Evolutionary conservation across 2,329 filamentous ascomycete genomes (phyloP).

Genomic region (Beauveria asiatica): DNA sequence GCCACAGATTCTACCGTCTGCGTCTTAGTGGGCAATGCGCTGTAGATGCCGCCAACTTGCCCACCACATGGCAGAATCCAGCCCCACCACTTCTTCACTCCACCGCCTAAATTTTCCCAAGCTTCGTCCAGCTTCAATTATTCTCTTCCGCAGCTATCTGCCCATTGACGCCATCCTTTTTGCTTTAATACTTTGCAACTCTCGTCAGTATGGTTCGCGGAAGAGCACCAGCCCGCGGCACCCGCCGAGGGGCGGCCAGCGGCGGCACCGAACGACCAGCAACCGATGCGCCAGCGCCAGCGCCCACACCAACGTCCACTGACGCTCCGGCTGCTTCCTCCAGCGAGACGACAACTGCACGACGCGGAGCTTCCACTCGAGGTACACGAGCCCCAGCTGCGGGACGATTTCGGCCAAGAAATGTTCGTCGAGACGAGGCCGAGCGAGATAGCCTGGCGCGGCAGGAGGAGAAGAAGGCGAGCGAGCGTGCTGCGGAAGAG

Average conservation of each 20-base stretch:
- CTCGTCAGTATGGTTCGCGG: slow-evolving; percentile 24
- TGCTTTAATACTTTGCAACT: background rate
- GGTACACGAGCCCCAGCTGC: slow-evolving; percentile 27
- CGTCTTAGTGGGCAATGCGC: background rate
- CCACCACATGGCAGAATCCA: slow-evolving; percentile 21
- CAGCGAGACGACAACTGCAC: slow-evolving; percentile 1
- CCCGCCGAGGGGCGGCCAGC: slow-evolving; percentile 23
- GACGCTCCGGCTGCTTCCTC: slow-evolving; percentile 14
- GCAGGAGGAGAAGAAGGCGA: slow-evolving; percentile 35
- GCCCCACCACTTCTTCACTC: slow-evolving; percentile 25
- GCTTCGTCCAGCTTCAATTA: slow-evolving; percentile 16
- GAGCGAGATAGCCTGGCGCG: slow-evolving; percentile 39
- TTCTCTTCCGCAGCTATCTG: background rate
- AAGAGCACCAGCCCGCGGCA: slow-evolving; percentile 24
- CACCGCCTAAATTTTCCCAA: slow-evolving; percentile 22
- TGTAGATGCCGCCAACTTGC: background rate
- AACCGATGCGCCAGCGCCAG: slow-evolving; percentile 11
- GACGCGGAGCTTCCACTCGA: slow-evolving; percentile 18
- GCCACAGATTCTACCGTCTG: too few relatives aligned
- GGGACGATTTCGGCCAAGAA: slow-evolving; percentile 39
- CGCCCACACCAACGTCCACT: slow-evolving; percentile 15
- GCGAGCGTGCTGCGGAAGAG: slow-evolving; percentile 32
- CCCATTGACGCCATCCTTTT: background rate
- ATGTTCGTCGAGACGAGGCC: slow-evolving; percentile 40
- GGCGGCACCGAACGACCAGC: slow-evolving; percentile 17